Evolutionary conservation across 208 protist genomes (phyloP).

Genomic region (Paratrypanosoma confusum): DNA sequence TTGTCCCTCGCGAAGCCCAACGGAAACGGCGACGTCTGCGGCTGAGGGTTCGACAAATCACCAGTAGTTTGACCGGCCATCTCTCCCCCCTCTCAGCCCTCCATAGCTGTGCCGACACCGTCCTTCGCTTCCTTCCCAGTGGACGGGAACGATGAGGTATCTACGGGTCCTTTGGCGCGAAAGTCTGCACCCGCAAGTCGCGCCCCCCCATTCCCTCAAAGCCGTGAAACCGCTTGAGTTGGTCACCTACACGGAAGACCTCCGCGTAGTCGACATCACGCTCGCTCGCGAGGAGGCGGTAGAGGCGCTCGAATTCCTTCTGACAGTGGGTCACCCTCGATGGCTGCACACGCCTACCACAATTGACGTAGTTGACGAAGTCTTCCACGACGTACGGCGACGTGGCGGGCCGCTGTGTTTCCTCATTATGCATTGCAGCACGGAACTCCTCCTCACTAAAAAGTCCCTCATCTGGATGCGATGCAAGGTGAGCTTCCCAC

Average conservation of each 20-base stretch:
- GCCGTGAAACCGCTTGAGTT: slow-evolving; percentile 29
- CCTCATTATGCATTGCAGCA: slow-evolving; percentile 45
- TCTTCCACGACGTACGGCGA: slow-evolving; percentile 77
- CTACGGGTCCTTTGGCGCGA: slow-evolving; percentile 14
- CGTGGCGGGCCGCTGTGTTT: slow-evolving; percentile 33
- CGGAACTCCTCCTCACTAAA: slow-evolving; percentile 47
- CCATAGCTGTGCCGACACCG: too few relatives aligned
- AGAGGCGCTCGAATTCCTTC: slow-evolving; percentile 45
- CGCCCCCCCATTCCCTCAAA: slow-evolving; percentile 16
- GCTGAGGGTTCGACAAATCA: too few relatives aligned
- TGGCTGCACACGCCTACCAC: slow-evolving; percentile 47
- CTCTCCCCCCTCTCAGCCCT: too few relatives aligned
- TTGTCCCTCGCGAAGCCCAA: too few relatives aligned
- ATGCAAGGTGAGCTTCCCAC: slow-evolving; percentile 43
- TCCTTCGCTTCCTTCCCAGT: too few relatives aligned
- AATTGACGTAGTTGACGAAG: slow-evolving; percentile 86
- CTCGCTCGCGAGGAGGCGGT: slow-evolving; percentile 35
- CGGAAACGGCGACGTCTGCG: too few relatives aligned
- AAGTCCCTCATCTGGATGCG: slow-evolving; percentile 23
- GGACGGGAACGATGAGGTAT: too few relatives aligned
- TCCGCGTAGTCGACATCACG: slow-evolving; percentile 22
- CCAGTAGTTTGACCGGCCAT: too few relatives aligned
- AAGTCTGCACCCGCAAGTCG: slow-evolving; percentile 46
- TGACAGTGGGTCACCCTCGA: slow-evolving; percentile 33
- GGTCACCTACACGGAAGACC: slow-evolving; percentile 38